Evolutionary conservation across 1,284 basidiomycete genomes (phyloP).

Genomic region (Tetrapyrgos nigripes): DNA sequence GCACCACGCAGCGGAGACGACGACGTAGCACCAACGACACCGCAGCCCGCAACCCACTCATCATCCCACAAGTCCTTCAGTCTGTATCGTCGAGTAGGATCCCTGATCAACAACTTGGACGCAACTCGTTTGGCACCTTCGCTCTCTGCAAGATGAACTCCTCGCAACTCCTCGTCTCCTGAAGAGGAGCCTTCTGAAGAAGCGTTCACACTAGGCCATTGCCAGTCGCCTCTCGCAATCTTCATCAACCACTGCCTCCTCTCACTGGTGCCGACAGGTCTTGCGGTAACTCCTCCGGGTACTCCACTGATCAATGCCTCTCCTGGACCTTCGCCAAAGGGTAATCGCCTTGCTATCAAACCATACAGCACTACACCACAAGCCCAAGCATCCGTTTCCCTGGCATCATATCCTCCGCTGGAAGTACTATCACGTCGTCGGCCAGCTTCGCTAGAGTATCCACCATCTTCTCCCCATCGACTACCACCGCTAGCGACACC

Average conservation of each 20-base stretch:
- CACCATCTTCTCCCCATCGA: conserved; percentile 8
- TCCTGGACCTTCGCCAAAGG: conserved; percentile 58
- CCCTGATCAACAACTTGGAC: conserved; percentile 67
- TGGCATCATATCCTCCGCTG: conserved; percentile 75
- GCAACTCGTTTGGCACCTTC: conserved; percentile 63
- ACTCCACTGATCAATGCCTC: conserved; percentile 40
- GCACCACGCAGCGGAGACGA: background rate
- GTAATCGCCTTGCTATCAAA: conserved; percentile 67
- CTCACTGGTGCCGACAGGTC: conserved; percentile 32
- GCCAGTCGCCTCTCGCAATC: conserved; percentile 81
- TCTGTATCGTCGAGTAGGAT: conserved; percentile 66
- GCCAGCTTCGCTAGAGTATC: conserved; percentile 4
- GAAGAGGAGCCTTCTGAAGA: conserved; percentile 8
- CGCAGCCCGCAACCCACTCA: conserved; percentile 59
- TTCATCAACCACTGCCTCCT: conserved; percentile 68
- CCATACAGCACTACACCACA: conserved; percentile 87
- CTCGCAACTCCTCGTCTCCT: conserved; percentile 34
- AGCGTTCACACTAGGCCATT: conserved; percentile 59
- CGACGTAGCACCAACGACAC: conserved; percentile 14
- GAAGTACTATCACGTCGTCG: conserved; percentile 37
- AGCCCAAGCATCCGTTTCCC: conserved; percentile 91
- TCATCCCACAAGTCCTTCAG: conserved; percentile 72
- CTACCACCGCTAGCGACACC: conserved; percentile 15
- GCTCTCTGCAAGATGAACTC: conserved; percentile 47
- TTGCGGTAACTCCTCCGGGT: conserved; percentile 36